These are phyloP conservation scores for Neopestalotiopsis sp. DNA, from an alignment of 2,329 filamentous ascomycete genomes.

Conservation along the genomic window DNA sequence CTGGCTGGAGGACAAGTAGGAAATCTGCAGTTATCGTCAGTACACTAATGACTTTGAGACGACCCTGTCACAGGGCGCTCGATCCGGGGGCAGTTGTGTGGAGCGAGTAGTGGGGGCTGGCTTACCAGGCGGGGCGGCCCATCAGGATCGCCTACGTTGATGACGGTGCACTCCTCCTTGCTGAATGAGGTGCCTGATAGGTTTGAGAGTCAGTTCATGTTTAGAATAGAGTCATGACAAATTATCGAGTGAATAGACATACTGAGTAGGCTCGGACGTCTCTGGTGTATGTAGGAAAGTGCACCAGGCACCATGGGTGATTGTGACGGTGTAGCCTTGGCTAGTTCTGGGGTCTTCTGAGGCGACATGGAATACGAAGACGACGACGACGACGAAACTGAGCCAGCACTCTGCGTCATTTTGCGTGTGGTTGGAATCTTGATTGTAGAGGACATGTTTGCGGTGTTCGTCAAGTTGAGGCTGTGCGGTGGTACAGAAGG, in stretches of 20 bases:
- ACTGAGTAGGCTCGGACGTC: slow-evolving; percentile 70
- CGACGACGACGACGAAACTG: slow-evolving; percentile 56
- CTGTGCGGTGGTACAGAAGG: background rate
- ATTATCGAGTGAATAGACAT: slow-evolving; percentile 32
- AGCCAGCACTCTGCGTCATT: slow-evolving; percentile 49
- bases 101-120: slow-evolving; percentile 15
- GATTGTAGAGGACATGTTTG: slow-evolving; percentile 71
- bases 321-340: slow-evolving; percentile 46
- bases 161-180: slow-evolving; percentile 78
- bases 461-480: slow-evolving; percentile 6
- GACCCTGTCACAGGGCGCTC: background rate
- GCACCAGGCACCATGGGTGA: slow-evolving; percentile 27
- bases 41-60: slow-evolving; percentile 14
- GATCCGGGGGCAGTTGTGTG: background rate
- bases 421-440: slow-evolving; percentile 62
- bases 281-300: slow-evolving; percentile 50
- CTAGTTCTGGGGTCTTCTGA: slow-evolving; percentile 46
- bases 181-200: slow-evolving; percentile 71
- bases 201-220: slow-evolving; percentile 25
- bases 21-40: slow-evolving; percentile 62
- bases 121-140: slow-evolving; percentile 75
- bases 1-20: slow-evolving; percentile 79
- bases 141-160: slow-evolving; percentile 78
- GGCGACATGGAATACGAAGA: slow-evolving; percentile 65
- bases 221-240: slow-evolving; percentile 19